phyloP scores from a whole-genome alignment of 345 rosid genomes.

The Mercurialis annua region DNA sequence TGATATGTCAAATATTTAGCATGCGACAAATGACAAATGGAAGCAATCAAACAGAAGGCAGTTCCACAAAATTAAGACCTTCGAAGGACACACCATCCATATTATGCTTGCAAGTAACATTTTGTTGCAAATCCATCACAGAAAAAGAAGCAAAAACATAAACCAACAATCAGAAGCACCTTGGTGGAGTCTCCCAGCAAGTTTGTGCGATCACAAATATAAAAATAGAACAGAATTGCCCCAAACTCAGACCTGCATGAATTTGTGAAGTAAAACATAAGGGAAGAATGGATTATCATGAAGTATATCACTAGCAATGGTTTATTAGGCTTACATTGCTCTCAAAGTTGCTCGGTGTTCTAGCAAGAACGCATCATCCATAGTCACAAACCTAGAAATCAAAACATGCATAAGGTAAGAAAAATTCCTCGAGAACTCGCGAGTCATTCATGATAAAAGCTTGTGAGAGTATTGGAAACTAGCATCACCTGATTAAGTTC shows the following conservation, averaged over 20 bases:
- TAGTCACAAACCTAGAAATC: constrained; percentile 63
- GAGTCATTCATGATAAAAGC: constrained; percentile 6
- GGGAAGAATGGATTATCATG: background rate
- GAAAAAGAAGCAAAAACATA: constrained; percentile 6
- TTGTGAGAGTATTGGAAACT: constrained; percentile 4
- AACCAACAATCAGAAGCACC: constrained; percentile 38
- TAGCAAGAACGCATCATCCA: constrained; percentile 91
- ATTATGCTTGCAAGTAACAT: constrained; percentile 2
- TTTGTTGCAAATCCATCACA: constrained; percentile 3
- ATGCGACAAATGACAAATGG: background rate
- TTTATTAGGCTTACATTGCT: constrained; percentile 62
- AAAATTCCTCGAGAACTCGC: constrained; percentile 7
- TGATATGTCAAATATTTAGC: background rate
- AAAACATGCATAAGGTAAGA: constrained; percentile 22
- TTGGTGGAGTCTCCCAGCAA: constrained; percentile 70
- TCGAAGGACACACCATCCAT: background rate
- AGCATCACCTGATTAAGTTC: constrained; percentile 63
- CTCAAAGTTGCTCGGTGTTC: constrained; percentile 80
- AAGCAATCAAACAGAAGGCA: background rate
- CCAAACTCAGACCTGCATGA: constrained; percentile 84
- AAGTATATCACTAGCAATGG: constrained; percentile 2
- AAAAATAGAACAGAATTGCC: constrained; percentile 65
- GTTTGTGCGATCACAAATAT: constrained; percentile 75
- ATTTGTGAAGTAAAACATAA: constrained; percentile 18
- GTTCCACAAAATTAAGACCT: background rate